These are phyloP conservation scores for Atkinsonella hypoxylon DNA, from an alignment of 2,329 filamentous ascomycete species.

Conservation along the genomic window DNA sequence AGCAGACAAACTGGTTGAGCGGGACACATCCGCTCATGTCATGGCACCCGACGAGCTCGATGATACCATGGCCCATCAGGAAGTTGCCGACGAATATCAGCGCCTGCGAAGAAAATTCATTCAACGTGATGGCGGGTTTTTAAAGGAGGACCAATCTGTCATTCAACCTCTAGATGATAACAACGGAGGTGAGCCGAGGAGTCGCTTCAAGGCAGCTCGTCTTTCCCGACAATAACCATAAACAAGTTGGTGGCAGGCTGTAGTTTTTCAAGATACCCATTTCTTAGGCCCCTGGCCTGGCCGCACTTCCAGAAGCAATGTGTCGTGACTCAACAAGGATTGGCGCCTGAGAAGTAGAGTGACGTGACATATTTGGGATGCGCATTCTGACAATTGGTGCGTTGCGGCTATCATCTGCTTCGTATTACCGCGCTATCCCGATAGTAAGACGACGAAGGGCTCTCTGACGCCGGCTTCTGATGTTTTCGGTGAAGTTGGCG, in stretches of 20 bases:
- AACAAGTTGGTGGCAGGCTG: background rate
- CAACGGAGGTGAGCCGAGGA: constrained; percentile 52
- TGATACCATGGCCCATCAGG: constrained; percentile 54
- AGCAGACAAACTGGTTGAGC: constrained; percentile 47
- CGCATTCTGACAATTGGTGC: constrained; percentile 39
- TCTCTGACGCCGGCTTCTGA: constrained; percentile 44
- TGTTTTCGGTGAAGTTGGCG: constrained; percentile 34
- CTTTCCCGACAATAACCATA: constrained; percentile 37
- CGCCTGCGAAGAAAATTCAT: constrained; percentile 73
- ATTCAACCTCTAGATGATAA: constrained; percentile 57
- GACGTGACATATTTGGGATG: constrained; percentile 12
- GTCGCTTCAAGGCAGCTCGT: constrained; percentile 62
- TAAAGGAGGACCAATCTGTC: constrained; percentile 55
- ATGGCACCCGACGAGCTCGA: constrained; percentile 55
- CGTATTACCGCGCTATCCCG: constrained; percentile 42
- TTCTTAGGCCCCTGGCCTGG: background rate
- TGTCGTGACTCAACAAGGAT: background rate
- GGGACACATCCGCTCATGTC: constrained; percentile 23
- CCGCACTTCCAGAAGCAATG: too few species aligned
- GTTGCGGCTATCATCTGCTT: constrained; percentile 43
- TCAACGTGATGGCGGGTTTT: constrained; percentile 70
- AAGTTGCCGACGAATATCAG: constrained; percentile 76
- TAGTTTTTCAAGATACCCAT: background rate
- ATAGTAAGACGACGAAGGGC: constrained; percentile 39
- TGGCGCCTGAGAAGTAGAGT: constrained; percentile 6